A percentile compares a stretch with the other conserved stretches of the same genome.
Conservation (phyloP, 139 green algal genomes). For the Micromonas commoda region DNA sequence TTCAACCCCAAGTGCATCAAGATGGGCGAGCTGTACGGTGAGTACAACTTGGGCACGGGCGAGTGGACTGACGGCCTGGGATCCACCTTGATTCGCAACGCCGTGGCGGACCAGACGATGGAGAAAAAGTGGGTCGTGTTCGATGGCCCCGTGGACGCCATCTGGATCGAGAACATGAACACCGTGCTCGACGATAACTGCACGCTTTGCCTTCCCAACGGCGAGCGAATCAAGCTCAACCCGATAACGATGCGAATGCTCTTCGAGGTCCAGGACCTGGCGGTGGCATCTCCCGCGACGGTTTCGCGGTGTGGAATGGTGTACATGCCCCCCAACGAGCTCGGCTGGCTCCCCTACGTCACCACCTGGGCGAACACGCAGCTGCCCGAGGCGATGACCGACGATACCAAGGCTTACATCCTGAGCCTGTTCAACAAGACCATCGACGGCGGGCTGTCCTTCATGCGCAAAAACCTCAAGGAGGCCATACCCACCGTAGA, state of each 20-base stretch:
- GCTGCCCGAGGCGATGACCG: conserved; percentile 25
- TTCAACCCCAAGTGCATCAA: conserved; percentile 86
- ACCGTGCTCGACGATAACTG: conserved; percentile 78
- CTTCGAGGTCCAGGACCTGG: conserved; percentile 76
- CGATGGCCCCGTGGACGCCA: conserved; percentile 72
- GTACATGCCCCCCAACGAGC: conserved; percentile 60
- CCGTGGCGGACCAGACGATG: conserved; percentile 57
- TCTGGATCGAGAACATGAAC: conserved; percentile 83
- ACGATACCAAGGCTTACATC: conserved; percentile 41
- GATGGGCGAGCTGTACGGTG: conserved; percentile 82
- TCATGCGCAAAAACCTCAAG: conserved; percentile 48
- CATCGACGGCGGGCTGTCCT: conserved; percentile 53
- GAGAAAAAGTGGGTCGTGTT: conserved; percentile 74
- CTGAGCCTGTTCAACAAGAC: conserved; percentile 55
- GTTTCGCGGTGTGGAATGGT: conserved; percentile 73
- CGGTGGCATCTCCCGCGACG: conserved; percentile 62
- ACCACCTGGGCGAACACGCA: conserved; percentile 49
- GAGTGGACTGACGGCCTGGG: conserved; percentile 78
- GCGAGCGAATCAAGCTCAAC: conserved; percentile 79
- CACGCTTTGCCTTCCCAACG: conserved; percentile 73
- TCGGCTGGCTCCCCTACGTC: conserved; percentile 54
- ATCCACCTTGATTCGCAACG: conserved; percentile 64
- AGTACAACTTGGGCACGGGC: conserved; percentile 76
- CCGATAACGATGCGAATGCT: conserved; percentile 65
- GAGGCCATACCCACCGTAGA: conserved; percentile 64